Percentiles rank a stretch among this genome's conserved stretches.
These are phyloP conservation scores for Thermoascus crustaceus DNA, from an alignment of 2,329 filamentous ascomycete genomes.

Conservation along the genomic window DNA sequence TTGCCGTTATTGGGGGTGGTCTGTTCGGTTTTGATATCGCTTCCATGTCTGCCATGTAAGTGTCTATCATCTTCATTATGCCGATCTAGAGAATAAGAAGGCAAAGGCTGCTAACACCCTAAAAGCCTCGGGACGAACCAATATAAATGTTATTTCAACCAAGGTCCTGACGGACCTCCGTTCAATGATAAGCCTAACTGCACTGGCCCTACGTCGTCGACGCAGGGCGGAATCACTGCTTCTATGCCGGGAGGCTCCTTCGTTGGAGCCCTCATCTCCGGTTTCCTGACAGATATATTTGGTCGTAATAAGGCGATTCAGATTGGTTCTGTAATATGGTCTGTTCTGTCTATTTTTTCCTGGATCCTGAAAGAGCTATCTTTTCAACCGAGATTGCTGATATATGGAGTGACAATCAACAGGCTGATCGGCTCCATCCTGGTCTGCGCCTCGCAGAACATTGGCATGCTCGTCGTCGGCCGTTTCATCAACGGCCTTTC, in stretches of 20 bases:
- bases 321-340: constrained; percentile 46
- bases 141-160: constrained; percentile 65
- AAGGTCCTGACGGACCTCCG: constrained; percentile 28
- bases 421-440: constrained; percentile 51
- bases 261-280: constrained; percentile 50
- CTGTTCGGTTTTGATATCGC: constrained; percentile 74
- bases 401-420: too few species aligned
- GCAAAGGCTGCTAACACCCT: not conserved
- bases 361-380: too few species aligned
- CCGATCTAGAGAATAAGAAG: not conserved
- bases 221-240: constrained; percentile 63
- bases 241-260: constrained; percentile 68
- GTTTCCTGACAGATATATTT: constrained; percentile 48
- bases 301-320: constrained; percentile 49
- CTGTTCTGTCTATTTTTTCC: constrained; percentile 10
- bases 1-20: constrained; percentile 56
- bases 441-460: constrained; percentile 55
- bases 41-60: constrained; percentile 57
- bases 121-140: constrained; percentile 52
- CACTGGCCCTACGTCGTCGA: constrained; percentile 41
- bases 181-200: constrained; percentile 27
- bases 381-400: too few species aligned
- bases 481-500: constrained; percentile 64
- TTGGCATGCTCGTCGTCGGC: constrained; percentile 63
- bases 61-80: not conserved